Base-by-base conservation (phyloP, 2,329 filamentous ascomycete species). In the Pestalotiopsis sp. region DNA sequence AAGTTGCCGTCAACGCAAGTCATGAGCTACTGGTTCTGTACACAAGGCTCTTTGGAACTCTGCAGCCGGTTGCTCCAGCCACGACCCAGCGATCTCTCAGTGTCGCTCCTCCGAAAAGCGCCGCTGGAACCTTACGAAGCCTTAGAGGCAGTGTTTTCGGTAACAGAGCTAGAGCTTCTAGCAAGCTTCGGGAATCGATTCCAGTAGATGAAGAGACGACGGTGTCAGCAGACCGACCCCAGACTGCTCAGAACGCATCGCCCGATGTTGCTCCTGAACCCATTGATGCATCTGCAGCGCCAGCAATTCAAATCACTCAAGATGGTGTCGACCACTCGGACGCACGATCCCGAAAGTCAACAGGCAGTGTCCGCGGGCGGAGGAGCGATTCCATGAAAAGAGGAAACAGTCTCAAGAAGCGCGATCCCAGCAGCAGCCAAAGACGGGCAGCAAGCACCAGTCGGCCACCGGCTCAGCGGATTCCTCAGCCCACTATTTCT, bases 21-120 rank as follows among this genome's bases (percentile, higher is more conserved):
- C 89, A 93, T 71, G 94, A 98, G 78, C 84, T 99, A 52, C 82
- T 99, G 22, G 89, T 89, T 17, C 83, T 98, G 0, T 99, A 96
- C 76, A 88, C 90, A 3, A 87, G 92, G 70, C 83, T 99, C 0
- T 98, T 97, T 77, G 91, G 91, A 6, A 80, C 76, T 38, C 70
- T 81, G 11, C 78, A 81, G n/a, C 72, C 79, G 84, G 70, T 79
- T 70, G 52, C 75, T 76, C 73, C 82, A 75, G 68, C 78, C 71
- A 70, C 77, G 70, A 40, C 79, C 74, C 67, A 84, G 74, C 74
- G 74, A 39, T 66, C 70, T 35, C 78, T 84, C n/a, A 74, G 83
- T 22, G 58, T 39, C 7, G 82, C 86, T 22, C 86, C 87, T 4
- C 91, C 92, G 3, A 91, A 89, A 76, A 93, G 84, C 73, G 87